Percentiles rank a stretch among this genome's conserved stretches.
Evolutionary conservation across 352 stramenopile genomes (phyloP).

Genomic region (Phytophthora ohioensis): DNA sequence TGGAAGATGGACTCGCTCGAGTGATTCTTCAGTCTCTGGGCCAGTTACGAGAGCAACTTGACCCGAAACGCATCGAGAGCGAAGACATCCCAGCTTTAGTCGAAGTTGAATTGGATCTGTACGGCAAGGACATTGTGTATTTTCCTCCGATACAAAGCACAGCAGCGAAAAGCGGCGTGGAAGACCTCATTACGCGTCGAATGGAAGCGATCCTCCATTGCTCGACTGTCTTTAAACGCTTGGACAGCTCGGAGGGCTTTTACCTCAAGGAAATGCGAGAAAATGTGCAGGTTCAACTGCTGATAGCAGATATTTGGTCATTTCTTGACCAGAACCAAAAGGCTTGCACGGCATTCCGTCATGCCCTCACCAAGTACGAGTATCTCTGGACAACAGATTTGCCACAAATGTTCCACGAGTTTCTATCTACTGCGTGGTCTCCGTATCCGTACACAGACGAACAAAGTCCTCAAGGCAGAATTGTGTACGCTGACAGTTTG

Average conservation of each 20-base stretch:
- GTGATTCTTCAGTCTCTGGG: conserved; percentile 79
- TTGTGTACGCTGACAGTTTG: conserved; percentile 42
- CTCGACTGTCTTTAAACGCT: conserved; percentile 79
- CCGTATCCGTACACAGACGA: conserved; percentile 46
- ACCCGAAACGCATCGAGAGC: conserved; percentile 82
- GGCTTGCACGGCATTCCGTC: conserved; percentile 62
- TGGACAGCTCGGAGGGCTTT: conserved; percentile 88
- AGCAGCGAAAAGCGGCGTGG: conserved; percentile 56
- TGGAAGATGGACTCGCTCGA: conserved; percentile 83
- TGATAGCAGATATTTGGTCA: conserved; percentile 82
- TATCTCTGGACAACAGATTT: conserved; percentile 94
- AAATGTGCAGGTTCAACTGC: conserved; percentile 76
- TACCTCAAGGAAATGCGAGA: conserved; percentile 93
- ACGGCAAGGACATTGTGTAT: conserved; percentile 86
- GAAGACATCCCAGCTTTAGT: conserved; percentile 89
- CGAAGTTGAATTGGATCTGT: conserved; percentile 93
- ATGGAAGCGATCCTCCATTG: conserved; percentile 76
- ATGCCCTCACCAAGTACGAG: conserved; percentile 90
- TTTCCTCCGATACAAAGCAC: conserved; percentile 71
- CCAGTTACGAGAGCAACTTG: conserved; percentile 83
- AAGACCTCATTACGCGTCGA: conserved; percentile 71
- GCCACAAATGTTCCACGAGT: conserved; percentile 87
- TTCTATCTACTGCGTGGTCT: conserved; percentile 77
- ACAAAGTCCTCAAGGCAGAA: conserved; percentile 21
- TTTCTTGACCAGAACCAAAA: conserved; percentile 86